A percentile compares a stretch with the other conserved stretches of the same genome.
These are phyloP conservation scores for Rhypophila decipiens DNA, from an alignment of 495 filamentous ascomycete species.

Conservation along the genomic window DNA sequence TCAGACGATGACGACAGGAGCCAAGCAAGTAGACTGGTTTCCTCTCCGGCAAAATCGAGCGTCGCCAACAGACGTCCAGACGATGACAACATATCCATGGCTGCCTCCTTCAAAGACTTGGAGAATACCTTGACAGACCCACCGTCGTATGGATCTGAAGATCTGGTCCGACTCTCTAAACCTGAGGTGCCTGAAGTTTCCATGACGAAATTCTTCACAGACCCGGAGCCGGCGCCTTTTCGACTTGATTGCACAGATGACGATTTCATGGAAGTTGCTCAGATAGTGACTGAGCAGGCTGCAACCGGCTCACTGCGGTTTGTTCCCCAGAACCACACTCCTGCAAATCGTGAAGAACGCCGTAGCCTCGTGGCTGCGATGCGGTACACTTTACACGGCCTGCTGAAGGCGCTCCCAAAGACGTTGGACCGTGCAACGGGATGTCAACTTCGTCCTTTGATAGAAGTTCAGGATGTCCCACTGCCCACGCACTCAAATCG, in stretches of 20 bases:
- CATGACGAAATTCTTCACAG: slow-evolving; percentile 42
- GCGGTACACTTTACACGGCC: slow-evolving; percentile 34
- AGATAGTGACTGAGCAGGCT: slow-evolving; percentile 57
- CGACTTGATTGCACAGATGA: slow-evolving; percentile 37
- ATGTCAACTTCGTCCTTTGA: slow-evolving; percentile 38
- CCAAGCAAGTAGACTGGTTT: slow-evolving; percentile 34
- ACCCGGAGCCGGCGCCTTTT: slow-evolving; percentile 39
- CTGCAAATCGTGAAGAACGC: slow-evolving; percentile 17
- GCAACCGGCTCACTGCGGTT: slow-evolving; percentile 36
- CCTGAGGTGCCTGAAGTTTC: slow-evolving; percentile 37
- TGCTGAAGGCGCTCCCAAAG: slow-evolving; percentile 32
- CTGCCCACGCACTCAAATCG: slow-evolving; percentile 37
- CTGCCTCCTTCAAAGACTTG: slow-evolving; percentile 43
- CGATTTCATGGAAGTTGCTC: slow-evolving; percentile 51
- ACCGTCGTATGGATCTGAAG: slow-evolving; percentile 30
- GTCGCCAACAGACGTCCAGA: slow-evolving; percentile 30
- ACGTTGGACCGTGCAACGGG: slow-evolving; percentile 27
- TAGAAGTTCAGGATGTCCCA: slow-evolving; percentile 49
- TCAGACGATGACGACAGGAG: slow-evolving; percentile 47
- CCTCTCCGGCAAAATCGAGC: slow-evolving; percentile 39
- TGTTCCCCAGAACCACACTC: slow-evolving; percentile 1
- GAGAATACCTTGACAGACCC: slow-evolving; percentile 28
- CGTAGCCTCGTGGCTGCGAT: slow-evolving; percentile 29
- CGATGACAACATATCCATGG: slow-evolving; percentile 41
- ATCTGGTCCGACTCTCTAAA: slow-evolving; percentile 33